Evolutionary conservation across 2,329 filamentous ascomycete genomes (phyloP).

Genomic region (Tolypocladium inflatum): DNA sequence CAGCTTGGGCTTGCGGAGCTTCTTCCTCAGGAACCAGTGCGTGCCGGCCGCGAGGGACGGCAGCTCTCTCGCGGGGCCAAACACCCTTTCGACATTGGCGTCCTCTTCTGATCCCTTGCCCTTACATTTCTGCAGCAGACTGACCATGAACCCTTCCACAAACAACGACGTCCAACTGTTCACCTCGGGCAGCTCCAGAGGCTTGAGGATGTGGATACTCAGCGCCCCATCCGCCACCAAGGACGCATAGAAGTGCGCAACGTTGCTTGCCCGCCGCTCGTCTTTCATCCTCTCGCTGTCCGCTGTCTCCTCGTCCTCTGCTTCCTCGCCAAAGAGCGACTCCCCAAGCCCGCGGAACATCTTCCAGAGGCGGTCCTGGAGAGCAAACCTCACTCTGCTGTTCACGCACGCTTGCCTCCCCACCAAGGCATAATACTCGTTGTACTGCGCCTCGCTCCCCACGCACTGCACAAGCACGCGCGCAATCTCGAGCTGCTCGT

Average conservation of each 20-base stretch:
- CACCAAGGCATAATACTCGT: slow-evolving; percentile 86
- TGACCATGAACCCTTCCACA: slow-evolving; percentile 71
- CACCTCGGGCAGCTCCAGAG: slow-evolving; percentile 69
- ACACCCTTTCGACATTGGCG: slow-evolving; percentile 52
- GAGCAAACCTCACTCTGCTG: slow-evolving; percentile 68
- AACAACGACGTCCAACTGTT: slow-evolving; percentile 70
- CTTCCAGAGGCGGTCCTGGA: slow-evolving; percentile 81
- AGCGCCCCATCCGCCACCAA: slow-evolving; percentile 37
- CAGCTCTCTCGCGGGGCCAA: slow-evolving; percentile 53
- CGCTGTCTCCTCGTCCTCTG: slow-evolving; percentile 46
- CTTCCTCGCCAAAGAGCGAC: slow-evolving; percentile 55
- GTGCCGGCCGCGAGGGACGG: slow-evolving; percentile 64
- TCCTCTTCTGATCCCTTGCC: slow-evolving; percentile 39
- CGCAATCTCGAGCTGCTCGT: slow-evolving; percentile 79
- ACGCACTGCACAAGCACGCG: slow-evolving; percentile 82
- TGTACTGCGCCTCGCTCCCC: slow-evolving; percentile 74
- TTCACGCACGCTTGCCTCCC: slow-evolving; percentile 70
- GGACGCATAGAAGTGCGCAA: slow-evolving; percentile 44
- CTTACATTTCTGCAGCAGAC: slow-evolving; percentile 57
- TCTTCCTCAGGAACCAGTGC: slow-evolving; percentile 70
- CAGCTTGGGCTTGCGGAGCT: slow-evolving; percentile 56
- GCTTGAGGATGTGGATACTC: slow-evolving; percentile 46
- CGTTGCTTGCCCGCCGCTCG: slow-evolving; percentile 38
- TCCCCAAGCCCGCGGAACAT: slow-evolving; percentile 83
- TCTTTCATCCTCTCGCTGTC: slow-evolving; percentile 36